phyloP scores from a whole-genome alignment of 192 early-diverging fungal genomes.

The Mortierella hygrophila region DNA sequence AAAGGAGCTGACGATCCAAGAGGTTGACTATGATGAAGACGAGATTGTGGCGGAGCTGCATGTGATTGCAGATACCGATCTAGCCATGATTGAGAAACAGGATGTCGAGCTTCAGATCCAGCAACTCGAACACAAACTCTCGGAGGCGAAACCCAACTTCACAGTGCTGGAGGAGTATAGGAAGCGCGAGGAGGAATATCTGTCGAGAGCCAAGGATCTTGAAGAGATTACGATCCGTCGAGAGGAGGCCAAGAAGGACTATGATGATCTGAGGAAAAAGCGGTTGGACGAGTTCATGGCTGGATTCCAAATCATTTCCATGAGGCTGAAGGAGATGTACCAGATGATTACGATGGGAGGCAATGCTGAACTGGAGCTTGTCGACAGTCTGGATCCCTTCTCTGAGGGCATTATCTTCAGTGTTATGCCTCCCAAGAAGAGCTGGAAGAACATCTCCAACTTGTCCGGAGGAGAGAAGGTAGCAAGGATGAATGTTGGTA shows the following conservation, averaged over 20 bases:
- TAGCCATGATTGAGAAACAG: slow-evolving; percentile 75
- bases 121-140: slow-evolving; percentile 74
- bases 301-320: slow-evolving; percentile 93
- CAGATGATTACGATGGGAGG: slow-evolving; percentile 99
- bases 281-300: slow-evolving; percentile 95
- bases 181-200: slow-evolving; percentile 81
- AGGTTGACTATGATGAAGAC: slow-evolving; percentile 58
- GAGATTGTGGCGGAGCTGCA: slow-evolving; percentile 64
- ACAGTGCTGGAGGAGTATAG: slow-evolving; percentile 90
- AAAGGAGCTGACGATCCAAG: slow-evolving; percentile 67
- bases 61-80: slow-evolving; percentile 70
- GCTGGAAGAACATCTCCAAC: slow-evolving; percentile 99
- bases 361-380: slow-evolving; percentile 97
- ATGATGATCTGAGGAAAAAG: slow-evolving; percentile 82
- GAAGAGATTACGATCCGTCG: slow-evolving; percentile 78
- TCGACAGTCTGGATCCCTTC: slow-evolving; percentile 98
- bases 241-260: slow-evolving; percentile 79
- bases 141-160: slow-evolving; percentile 83
- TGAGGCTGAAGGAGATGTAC: slow-evolving; percentile 99
- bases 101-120: slow-evolving; percentile 78
- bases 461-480: slow-evolving; percentile 99
- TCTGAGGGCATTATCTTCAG: slow-evolving; percentile 98
- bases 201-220: slow-evolving; percentile 78
- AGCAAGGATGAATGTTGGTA: background rate
- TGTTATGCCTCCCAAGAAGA: slow-evolving; percentile 99